A percentile compares a stretch with the other conserved stretches of the same genome.
These are phyloP conservation scores for Saksenaea oblongispora DNA, from an alignment of 371 early-diverging fungal species.

Conservation along the genomic window DNA sequence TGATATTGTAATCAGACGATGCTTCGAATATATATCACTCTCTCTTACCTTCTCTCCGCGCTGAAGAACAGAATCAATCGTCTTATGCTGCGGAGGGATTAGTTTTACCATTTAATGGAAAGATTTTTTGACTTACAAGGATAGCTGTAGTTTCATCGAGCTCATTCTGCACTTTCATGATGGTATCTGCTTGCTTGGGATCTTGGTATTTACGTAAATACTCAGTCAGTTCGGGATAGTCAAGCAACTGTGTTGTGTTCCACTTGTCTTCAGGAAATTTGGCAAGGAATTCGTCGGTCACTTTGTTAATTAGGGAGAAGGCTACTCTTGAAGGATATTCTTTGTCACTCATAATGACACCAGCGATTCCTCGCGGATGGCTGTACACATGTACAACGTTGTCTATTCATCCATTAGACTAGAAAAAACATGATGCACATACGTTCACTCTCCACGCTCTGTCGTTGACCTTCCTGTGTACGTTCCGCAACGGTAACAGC, in stretches of 20 bases:
- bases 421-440: conserved; percentile 26
- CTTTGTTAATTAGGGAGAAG: conserved; percentile 82
- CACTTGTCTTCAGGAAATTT: conserved; percentile 64
- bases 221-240: conserved; percentile 75
- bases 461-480: conserved; percentile 80
- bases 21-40: not conserved
- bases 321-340: conserved; percentile 95
- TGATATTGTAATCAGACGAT: not conserved
- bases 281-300: conserved; percentile 86
- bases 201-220: conserved; percentile 87
- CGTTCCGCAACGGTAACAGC: conserved; percentile 86
- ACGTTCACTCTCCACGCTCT: conserved; percentile 87
- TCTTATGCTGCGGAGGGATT: conserved; percentile 76
- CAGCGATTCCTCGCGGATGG: conserved; percentile 72
- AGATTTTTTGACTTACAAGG: conserved; percentile 53
- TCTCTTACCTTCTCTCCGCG: conserved; percentile 88
- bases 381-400: conserved; percentile 85
- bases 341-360: conserved; percentile 82
- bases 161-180: conserved; percentile 96
- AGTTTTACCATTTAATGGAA: not conserved
- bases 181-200: conserved; percentile 91
- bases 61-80: conserved; percentile 94
- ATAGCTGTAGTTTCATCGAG: conserved; percentile 98
- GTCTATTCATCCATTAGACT: conserved; percentile 43
- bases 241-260: conserved; percentile 42